Evolutionary conservation across 2,329 filamentous ascomycete genomes (phyloP), one percentile per base, ranked within the genome.

Genomic region (Harringtonia aguacate): DNA sequence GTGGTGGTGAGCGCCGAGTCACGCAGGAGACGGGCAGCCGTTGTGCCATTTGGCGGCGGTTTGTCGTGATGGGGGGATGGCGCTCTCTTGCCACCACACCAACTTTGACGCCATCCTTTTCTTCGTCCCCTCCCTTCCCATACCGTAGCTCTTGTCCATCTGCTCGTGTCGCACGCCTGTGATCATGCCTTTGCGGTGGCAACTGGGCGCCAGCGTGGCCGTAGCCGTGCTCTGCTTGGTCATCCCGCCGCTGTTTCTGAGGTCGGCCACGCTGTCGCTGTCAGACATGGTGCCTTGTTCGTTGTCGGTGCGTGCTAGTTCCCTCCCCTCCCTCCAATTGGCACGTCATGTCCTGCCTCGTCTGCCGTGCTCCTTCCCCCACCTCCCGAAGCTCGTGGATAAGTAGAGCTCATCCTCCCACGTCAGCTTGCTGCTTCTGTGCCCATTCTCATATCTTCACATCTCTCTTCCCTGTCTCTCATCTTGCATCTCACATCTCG

Each of bases 161-260:
- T 30, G 8, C n/a, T 35, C 17, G 12, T 35, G n/a, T n/a, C n/a
- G n/a, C n/a, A n/a, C n/a, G n/a, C n/a, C n/a, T n/a, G n/a, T n/a
- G n/a, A 36, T 43, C 34, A 38, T 15, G 21, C 22, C 35, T 22
- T 24, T 18, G 2, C 15, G 13, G 34, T 28, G 17, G 20, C 28
- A 35, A 4, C 18, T 37, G 35, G 5, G 38, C 13, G 17, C 17
- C 20, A 44, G 42, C 30, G 18, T 39, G 18, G 36, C 20, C 4
- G 42, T 44, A 15, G 42, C 29, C 5, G 21, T 20, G 13, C 29
- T 44, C 12, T 45, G 43, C 24, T n/a, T 45, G 17, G 20, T 30
- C 17, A 22, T 41, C 20, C 36, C 37, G 27, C 37, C 43, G 18
- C 33, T 41, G n/a, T 27, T 35, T 4, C 36, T 44, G 29, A 18